phyloP scores from a whole-genome alignment of 345 rosid genomes.

The Lepidium africanum region DNA sequence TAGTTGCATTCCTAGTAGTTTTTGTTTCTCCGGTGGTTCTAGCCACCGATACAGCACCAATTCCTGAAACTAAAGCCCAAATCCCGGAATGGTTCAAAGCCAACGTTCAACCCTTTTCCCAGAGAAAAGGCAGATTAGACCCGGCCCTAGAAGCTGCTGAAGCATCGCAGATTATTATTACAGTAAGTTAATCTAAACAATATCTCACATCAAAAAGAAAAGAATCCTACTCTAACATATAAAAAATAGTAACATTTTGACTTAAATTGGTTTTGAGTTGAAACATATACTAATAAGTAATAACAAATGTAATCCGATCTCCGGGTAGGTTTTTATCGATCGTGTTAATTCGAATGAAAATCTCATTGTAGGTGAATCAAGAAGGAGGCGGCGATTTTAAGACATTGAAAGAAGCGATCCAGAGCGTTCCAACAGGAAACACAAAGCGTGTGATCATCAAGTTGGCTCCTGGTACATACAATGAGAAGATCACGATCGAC shows the following conservation, averaged over 20 bases:
- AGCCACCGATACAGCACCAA: slow-evolving; percentile 8
- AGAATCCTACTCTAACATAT: too few species aligned
- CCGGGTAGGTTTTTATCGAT: too few species aligned
- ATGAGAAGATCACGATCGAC: slow-evolving; percentile 46
- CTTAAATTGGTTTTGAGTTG: too few species aligned
- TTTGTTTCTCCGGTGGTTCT: slow-evolving; percentile 2
- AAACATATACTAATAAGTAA: too few species aligned
- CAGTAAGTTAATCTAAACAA: slow-evolving; percentile 7
- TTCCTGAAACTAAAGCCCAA: slow-evolving; percentile 28
- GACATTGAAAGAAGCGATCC: slow-evolving; percentile 42
- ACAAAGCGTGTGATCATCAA: slow-evolving; percentile 43
- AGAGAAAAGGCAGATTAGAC: slow-evolving; percentile 32
- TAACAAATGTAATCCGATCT: background rate
- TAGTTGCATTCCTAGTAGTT: background rate
- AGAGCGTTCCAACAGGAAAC: slow-evolving; percentile 43
- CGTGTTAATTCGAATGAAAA: background rate
- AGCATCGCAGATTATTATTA: slow-evolving; percentile 17
- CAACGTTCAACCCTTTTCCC: slow-evolving; percentile 27
- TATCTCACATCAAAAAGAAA: too few species aligned
- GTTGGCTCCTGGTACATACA: slow-evolving; percentile 43
- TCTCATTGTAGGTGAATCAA: slow-evolving; percentile 14
- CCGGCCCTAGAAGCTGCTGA: slow-evolving; percentile 40
- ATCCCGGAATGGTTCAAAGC: slow-evolving; percentile 31
- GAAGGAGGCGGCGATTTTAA: slow-evolving; percentile 33
- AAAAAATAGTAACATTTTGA: too few species aligned